A percentile compares a stretch with the other conserved stretches of the same genome.
These are phyloP conservation scores for Arabidopsis lyrata DNA, from an alignment of 441 rosid genomes.

Conservation along the genomic window DNA sequence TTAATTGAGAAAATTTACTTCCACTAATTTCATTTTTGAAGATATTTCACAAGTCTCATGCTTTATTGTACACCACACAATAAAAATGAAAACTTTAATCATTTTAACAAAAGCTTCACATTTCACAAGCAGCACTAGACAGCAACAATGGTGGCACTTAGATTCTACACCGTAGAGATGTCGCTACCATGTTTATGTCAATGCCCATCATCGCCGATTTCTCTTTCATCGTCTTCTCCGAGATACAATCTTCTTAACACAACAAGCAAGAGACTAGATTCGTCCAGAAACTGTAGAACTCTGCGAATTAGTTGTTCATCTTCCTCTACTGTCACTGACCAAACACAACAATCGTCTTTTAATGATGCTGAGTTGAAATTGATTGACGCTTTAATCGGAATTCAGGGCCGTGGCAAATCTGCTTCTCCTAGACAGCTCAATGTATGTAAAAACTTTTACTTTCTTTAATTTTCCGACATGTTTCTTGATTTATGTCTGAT, in stretches of 20 bases:
- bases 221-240: slow-evolving; percentile 33
- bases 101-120: slow-evolving; percentile 4
- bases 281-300: slow-evolving; percentile 31
- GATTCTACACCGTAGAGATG: slow-evolving; percentile 42
- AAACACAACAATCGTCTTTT: slow-evolving; percentile 56
- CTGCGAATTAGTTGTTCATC: slow-evolving; percentile 39
- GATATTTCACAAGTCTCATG: slow-evolving; percentile 24
- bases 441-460: slow-evolving; percentile 35
- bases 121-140: background rate
- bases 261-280: slow-evolving; percentile 34
- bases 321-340: slow-evolving; percentile 54
- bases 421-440: slow-evolving; percentile 81
- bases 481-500: slow-evolving; percentile 6
- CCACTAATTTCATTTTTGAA: slow-evolving; percentile 16
- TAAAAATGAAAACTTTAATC: slow-evolving; percentile 21
- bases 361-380: slow-evolving; percentile 70
- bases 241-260: slow-evolving; percentile 25
- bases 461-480: background rate
- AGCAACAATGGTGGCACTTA: slow-evolving; percentile 44
- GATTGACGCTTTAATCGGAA: slow-evolving; percentile 86
- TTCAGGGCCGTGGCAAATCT: slow-evolving; percentile 92
- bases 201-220: slow-evolving; percentile 33
- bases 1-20: slow-evolving; percentile 22
- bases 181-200: slow-evolving; percentile 29
- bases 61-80: slow-evolving; percentile 47